phyloP scores from a whole-genome alignment of 2,329 filamentous ascomycete species.

The Fusarium clavum region DNA sequence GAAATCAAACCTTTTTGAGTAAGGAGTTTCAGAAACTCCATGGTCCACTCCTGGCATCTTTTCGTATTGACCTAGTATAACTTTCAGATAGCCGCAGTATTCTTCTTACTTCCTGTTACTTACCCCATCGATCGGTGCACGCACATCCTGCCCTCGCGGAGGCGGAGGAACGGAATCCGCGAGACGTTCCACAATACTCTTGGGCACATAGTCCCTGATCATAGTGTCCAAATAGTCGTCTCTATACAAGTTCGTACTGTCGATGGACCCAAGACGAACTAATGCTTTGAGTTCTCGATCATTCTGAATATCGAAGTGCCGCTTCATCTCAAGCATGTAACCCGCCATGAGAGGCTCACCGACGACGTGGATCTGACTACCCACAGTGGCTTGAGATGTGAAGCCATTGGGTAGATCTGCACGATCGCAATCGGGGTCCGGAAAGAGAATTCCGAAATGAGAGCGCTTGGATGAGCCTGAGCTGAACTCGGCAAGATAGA shows the following conservation, averaged over 20 bases:
- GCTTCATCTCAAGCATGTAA: neutral
- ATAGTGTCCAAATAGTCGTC: neutral
- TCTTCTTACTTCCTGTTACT: neutral
- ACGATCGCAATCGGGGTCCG: neutral
- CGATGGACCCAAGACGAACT: neutral
- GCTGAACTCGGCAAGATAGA: neutral
- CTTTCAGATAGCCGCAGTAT: accelerated
- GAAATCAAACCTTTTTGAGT: neutral
- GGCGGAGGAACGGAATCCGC: neutral
- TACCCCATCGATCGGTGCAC: neutral
- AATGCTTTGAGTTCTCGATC: neutral
- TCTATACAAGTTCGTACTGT: neutral
- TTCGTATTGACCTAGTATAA: neutral
- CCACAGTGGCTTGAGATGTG: neutral
- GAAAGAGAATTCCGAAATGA: neutral
- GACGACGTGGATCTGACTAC: neutral
- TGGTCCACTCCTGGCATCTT: neutral
- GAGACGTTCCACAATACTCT: neutral
- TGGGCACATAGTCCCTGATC: neutral
- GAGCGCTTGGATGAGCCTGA: neutral
- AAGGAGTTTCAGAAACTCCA: neutral
- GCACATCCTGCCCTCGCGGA: neutral
- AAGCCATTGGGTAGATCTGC: neutral
- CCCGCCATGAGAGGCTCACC: neutral
- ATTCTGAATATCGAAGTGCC: neutral